Conservation (phyloP, 306 rosid genomes). For the Quercus mongolica region DNA sequence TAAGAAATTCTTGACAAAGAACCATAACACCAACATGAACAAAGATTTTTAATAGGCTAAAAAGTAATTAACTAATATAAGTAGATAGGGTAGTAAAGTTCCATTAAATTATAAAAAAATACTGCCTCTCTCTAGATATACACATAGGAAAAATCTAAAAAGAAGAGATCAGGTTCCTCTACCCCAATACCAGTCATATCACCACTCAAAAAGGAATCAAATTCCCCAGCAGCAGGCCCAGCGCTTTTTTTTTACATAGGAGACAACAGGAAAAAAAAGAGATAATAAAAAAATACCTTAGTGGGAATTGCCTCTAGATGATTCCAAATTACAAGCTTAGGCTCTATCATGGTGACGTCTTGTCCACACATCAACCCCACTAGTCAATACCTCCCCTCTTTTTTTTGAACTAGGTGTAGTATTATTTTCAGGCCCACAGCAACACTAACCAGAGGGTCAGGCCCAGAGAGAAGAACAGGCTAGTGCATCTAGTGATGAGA, state of each 20-base stretch:
- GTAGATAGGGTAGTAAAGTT: slow-evolving; percentile 1
- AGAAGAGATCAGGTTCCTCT: slow-evolving; percentile 36
- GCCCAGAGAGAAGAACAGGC: slow-evolving; percentile 18
- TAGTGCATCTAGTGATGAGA: slow-evolving; percentile 20
- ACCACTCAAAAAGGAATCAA: slow-evolving; percentile 57
- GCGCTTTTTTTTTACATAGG: background rate
- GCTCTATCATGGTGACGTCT: slow-evolving; percentile 28
- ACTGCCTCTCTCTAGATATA: slow-evolving; percentile 50
- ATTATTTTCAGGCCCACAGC: slow-evolving; percentile 28
- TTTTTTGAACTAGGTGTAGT: background rate
- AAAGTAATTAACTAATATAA: background rate
- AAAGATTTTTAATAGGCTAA: background rate
- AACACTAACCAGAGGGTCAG: slow-evolving; percentile 32
- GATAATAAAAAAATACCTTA: slow-evolving; percentile 12
- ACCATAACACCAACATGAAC: no score
- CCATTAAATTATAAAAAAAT: slow-evolving; percentile 37
- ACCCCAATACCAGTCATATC: slow-evolving; percentile 29
- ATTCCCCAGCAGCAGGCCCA: slow-evolving; percentile 31
- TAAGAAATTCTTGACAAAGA: background rate
- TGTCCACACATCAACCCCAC: slow-evolving; percentile 31
- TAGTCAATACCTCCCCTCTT: no score
- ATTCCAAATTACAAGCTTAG: slow-evolving; percentile 32
- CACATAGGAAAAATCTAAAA: slow-evolving; percentile 33
- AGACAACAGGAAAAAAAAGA: background rate
- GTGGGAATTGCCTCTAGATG: slow-evolving; percentile 53